These are phyloP conservation scores for Fomitopsis pulvina DNA, from an alignment of 768 basidiomycete species.

Conservation along the genomic window DNA sequence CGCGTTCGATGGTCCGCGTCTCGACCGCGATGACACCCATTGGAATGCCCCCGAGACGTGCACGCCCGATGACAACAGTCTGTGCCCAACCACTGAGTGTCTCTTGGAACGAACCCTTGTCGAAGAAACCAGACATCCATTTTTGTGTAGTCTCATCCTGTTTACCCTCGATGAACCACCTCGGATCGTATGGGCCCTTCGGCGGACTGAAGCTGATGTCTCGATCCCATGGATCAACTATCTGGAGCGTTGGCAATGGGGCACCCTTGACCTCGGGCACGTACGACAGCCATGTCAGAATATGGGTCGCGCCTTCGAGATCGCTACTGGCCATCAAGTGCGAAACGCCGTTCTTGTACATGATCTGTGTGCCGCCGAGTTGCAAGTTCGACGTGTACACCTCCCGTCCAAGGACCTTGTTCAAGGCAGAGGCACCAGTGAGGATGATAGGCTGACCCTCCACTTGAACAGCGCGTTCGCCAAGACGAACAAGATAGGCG, in stretches of 20 bases:
- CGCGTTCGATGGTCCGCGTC: slow-evolving; percentile 92
- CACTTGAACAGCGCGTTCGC: slow-evolving; percentile 96
- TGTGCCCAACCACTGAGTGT: slow-evolving; percentile 99
- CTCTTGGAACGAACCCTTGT: slow-evolving; percentile 97
- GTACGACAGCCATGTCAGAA: slow-evolving; percentile 92
- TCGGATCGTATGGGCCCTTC: slow-evolving; percentile 92
- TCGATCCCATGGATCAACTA: slow-evolving; percentile 84
- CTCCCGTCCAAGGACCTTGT: slow-evolving; percentile 98
- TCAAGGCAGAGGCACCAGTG: slow-evolving; percentile 92
- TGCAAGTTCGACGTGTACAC: slow-evolving; percentile 98
- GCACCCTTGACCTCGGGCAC: slow-evolving; percentile 80
- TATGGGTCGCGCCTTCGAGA: slow-evolving; percentile 90
- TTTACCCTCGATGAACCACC: slow-evolving; percentile 98
- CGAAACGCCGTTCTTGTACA: slow-evolving; percentile 99
- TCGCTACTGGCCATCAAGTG: slow-evolving; percentile 95
- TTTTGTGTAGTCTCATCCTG: slow-evolving; percentile 69
- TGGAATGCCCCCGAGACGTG: slow-evolving; percentile 93
- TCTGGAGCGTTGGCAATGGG: slow-evolving; percentile 70
- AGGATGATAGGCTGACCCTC: slow-evolving; percentile 99
- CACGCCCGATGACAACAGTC: slow-evolving; percentile 95
- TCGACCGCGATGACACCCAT: slow-evolving; percentile 98
- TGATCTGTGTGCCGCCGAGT: slow-evolving; percentile 99
- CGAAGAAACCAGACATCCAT: slow-evolving; percentile 91
- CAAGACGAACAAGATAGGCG: slow-evolving; percentile 96
- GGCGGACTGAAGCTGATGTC: slow-evolving; percentile 85